A percentile compares a stretch with the other conserved stretches of the same genome.
These are phyloP conservation scores for Scedosporium dehoogii DNA, from an alignment of 2,329 filamentous ascomycete genomes.

Conservation along the genomic window DNA sequence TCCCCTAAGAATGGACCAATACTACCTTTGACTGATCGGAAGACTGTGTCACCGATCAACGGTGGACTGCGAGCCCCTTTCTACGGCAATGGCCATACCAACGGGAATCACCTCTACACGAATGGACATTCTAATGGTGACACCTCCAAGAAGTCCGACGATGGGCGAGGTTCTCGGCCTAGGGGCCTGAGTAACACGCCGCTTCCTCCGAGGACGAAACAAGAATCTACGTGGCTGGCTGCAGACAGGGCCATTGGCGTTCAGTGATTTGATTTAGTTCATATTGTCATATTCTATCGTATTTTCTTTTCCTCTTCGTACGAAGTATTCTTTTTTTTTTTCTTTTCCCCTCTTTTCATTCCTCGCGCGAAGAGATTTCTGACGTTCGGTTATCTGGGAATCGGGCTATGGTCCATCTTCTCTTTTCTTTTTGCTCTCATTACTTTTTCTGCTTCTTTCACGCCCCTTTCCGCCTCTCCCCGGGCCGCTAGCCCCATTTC, in stretches of 20 bases:
- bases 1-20: conserved; percentile 34
- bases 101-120: conserved; percentile 29
- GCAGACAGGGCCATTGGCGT: conserved; percentile 29
- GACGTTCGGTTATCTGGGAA: not conserved
- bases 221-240: conserved; percentile 70
- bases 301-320: conserved; percentile 1
- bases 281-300: not conserved
- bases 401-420: not conserved
- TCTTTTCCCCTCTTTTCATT: not conserved
- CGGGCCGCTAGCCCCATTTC: not conserved
- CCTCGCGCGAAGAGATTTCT: not conserved
- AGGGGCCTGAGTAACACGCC: conserved; percentile 31
- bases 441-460: not conserved
- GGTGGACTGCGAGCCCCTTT: not conserved
- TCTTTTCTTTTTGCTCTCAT: conserved; percentile 1
- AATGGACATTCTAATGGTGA: conserved; percentile 32
- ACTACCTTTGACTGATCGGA: conserved; percentile 47
- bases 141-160: conserved; percentile 47
- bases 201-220: conserved; percentile 68
- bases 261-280: conserved; percentile 1
- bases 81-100: conserved; percentile 11
- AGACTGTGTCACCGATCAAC: not conserved
- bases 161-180: conserved; percentile 29
- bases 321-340: no score
- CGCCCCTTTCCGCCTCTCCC: conserved; percentile 1